These are phyloP conservation scores for Coprinellus aureogranulatus DNA, from an alignment of 768 basidiomycete genomes.

Conservation along the genomic window DNA sequence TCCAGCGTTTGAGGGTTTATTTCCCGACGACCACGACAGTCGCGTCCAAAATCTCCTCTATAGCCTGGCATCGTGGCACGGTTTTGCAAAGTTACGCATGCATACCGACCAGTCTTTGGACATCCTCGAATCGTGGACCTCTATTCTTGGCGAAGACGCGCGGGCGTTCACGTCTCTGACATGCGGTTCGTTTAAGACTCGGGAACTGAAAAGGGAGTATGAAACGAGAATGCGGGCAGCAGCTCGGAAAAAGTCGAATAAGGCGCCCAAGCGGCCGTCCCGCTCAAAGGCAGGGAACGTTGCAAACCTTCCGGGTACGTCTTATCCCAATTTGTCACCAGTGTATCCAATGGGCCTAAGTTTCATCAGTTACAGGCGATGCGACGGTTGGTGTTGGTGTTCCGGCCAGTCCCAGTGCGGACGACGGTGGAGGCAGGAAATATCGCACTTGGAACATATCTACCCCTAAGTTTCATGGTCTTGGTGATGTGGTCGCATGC, in stretches of 20 bases:
- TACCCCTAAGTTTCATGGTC: constrained; percentile 1
- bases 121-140: constrained; percentile 23
- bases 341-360: no score
- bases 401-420: no score
- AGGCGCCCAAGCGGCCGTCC: background rate
- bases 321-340: no score
- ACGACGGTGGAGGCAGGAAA: no score
- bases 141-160: constrained; percentile 25
- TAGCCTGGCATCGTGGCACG: constrained; percentile 30
- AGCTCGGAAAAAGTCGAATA: background rate
- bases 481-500: background rate
- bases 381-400: no score
- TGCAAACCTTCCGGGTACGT: background rate
- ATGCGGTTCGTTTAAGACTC: constrained; percentile 24
- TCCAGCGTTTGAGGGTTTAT: background rate
- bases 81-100: constrained; percentile 29
- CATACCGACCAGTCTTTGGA: constrained; percentile 26
- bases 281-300: background rate
- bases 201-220: constrained; percentile 38
- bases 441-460: constrained; percentile 8
- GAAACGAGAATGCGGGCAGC: constrained; percentile 23
- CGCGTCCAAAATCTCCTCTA: constrained; percentile 24
- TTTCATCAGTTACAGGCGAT: no score
- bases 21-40: constrained; percentile 13
- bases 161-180: constrained; percentile 28